Conservation (phyloP, 208 protist genomes). For the Wallacemonas sp. region DNA sequence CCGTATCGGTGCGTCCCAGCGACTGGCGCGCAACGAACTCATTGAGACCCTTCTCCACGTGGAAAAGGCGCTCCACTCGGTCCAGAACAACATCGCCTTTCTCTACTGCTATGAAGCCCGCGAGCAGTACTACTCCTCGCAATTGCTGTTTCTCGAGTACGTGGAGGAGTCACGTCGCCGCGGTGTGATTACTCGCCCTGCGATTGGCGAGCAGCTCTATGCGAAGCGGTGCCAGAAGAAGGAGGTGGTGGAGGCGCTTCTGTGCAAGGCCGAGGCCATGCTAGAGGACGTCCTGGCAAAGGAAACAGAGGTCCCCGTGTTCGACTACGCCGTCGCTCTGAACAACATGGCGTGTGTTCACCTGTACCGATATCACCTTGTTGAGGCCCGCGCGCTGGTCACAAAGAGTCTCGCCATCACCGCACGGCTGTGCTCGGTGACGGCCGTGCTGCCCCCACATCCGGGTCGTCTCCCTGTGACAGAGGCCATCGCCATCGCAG, state of each 20-base stretch:
- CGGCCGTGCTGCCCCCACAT: constrained; percentile 7
- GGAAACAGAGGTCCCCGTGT: constrained; percentile 29
- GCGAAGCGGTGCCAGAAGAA: constrained; percentile 17
- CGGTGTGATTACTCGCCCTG: constrained; percentile 14
- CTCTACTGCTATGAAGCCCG: constrained; percentile 42
- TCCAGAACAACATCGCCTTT: constrained; percentile 48
- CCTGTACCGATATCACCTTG: constrained; percentile 29
- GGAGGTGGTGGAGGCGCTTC: constrained; percentile 20
- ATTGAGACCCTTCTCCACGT: constrained; percentile 14
- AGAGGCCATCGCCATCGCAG: not conserved
- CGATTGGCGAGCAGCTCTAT: constrained; percentile 25
- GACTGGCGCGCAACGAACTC: not conserved
- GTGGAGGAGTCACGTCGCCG: constrained; percentile 25
- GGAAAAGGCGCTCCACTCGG: constrained; percentile 33
- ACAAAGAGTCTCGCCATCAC: constrained; percentile 38
- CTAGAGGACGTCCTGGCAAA: constrained; percentile 29
- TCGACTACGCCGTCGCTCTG: constrained; percentile 47
- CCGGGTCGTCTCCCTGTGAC: not conserved
- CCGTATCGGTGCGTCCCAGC: not conserved
- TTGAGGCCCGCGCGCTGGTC: constrained; percentile 23
- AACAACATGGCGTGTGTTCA: constrained; percentile 49
- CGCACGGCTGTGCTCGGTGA: constrained; percentile 20
- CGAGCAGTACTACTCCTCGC: constrained; percentile 24
- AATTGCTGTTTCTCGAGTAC: constrained; percentile 19
- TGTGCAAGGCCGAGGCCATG: constrained; percentile 22